Evolutionary conservation across 202 grass and related monocot genomes (phyloP).

Genomic region (Hordeum pubiflorum): DNA sequence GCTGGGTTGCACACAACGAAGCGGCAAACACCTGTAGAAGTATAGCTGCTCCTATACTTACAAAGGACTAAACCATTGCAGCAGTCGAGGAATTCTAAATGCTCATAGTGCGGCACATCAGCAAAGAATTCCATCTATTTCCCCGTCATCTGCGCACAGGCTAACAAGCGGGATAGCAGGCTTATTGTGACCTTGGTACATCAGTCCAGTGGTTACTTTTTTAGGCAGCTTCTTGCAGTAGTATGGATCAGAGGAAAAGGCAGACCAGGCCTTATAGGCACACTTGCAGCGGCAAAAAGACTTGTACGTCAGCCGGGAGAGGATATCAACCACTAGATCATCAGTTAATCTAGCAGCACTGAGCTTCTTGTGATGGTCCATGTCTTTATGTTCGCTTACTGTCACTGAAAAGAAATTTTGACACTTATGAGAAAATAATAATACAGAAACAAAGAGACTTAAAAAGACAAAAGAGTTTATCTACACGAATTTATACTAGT

Average conservation of each 20-base stretch:
- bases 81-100: not conserved
- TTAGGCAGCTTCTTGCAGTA: not conserved
- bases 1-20: not conserved
- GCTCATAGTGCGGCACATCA: not conserved
- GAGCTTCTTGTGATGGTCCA: not conserved
- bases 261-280: not conserved
- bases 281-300: not conserved
- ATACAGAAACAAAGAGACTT: not conserved
- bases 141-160: not conserved
- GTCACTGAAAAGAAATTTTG: not conserved
- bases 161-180: not conserved
- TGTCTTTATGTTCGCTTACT: not conserved
- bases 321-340: not conserved
- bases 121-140: not conserved
- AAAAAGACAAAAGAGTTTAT: not conserved
- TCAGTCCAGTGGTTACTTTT: not conserved
- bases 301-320: not conserved
- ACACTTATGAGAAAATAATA: not conserved
- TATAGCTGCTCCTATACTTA: not conserved
- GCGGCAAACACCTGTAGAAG: not conserved
- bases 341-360: not conserved
- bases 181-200: not conserved
- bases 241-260: not conserved
- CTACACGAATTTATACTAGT: not conserved
- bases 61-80: conserved; percentile 1